Evolutionary conservation across 2,329 filamentous ascomycete genomes (phyloP).

Genomic region (Lachnellula hyalina): DNA sequence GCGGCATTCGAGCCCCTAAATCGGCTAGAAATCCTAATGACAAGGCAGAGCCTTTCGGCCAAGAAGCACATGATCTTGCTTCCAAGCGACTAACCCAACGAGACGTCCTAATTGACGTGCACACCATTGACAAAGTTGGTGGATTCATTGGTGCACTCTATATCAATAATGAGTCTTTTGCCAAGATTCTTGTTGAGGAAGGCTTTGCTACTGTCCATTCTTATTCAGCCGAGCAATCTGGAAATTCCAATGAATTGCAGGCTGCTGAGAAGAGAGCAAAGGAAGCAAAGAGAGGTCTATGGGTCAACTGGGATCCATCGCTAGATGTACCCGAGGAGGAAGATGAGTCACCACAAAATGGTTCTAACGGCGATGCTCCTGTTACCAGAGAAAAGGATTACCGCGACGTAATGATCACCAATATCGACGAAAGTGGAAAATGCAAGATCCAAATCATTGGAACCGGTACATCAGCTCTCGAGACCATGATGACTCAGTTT

Average conservation of each 20-base stretch:
- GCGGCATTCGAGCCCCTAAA: slow-evolving; percentile 83
- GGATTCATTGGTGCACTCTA: slow-evolving; percentile 95
- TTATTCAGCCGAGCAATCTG: slow-evolving; percentile 93
- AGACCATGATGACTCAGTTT: slow-evolving; percentile 86
- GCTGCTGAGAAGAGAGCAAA: slow-evolving; percentile 86
- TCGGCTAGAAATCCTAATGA: slow-evolving; percentile 76
- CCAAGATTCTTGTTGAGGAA: slow-evolving; percentile 88
- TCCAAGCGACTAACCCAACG: slow-evolving; percentile 85
- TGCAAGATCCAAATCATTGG: slow-evolving; percentile 92
- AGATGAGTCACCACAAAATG: slow-evolving; percentile 42
- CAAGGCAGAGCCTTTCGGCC: slow-evolving; percentile 85
- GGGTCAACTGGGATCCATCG: slow-evolving; percentile 91
- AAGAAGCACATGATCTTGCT: slow-evolving; percentile 89
- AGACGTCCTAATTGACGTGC: slow-evolving; percentile 91
- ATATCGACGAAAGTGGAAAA: slow-evolving; percentile 75
- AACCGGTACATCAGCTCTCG: slow-evolving; percentile 75
- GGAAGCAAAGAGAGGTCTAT: slow-evolving; percentile 79
- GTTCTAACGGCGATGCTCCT: slow-evolving; percentile 48
- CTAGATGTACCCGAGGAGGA: slow-evolving; percentile 65
- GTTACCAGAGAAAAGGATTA: slow-evolving; percentile 74
- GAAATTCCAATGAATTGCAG: slow-evolving; percentile 80
- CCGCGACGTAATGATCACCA: slow-evolving; percentile 86
- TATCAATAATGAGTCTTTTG: slow-evolving; percentile 92
- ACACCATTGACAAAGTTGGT: slow-evolving; percentile 92
- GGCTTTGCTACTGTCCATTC: slow-evolving; percentile 87